Base-by-base conservation (phyloP, 2,329 filamentous ascomycete species). In the Amauroascus niger region DNA sequence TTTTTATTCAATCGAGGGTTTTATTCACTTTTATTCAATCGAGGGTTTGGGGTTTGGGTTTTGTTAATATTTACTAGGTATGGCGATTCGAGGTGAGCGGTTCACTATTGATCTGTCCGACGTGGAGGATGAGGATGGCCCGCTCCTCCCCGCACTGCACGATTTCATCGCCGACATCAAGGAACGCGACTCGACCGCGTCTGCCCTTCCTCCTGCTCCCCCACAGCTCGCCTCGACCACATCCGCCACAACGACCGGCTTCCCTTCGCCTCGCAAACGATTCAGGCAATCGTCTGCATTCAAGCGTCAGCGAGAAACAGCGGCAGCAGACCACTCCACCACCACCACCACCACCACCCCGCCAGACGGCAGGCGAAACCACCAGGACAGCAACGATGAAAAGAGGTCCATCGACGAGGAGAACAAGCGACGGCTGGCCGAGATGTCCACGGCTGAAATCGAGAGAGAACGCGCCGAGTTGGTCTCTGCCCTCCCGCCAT, bases 221-320 rank as follows among this genome's bases (percentile, higher is more conserved):
- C 61, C 65, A 6, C 75, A 81, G 20, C 83, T 80, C 58, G 77
- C 86, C 3, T 83, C 86, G 3, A 82, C 76, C 37, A 79, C 82
- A 8, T 83, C 86, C 3, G 82, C 76, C 37, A 79, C 82, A 8
- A 72, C 75, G 18, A 82, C 80, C 11, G 93, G 93, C 1, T 97
- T 97, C 61, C 93, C 93, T n/a, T 81, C 83, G 55, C 90, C 89
- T 68, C 93, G 86, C 68, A 88, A 87, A 67, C 82, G 90, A 59
- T 77, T 76, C 53, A 79, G 79, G 54, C 71, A n/a, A n/a, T n/a
- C 80, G 6, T 95, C 89, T 1, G 79, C 85, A 1, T 95, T 95
- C 74, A 95, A 88, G 67, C 83, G 87, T 63, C 80, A 82, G 64
- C 76, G 79, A 37, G 32, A 33, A 65, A 7, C 63, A 65, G 13